Conservation (phyloP, 2,329 filamentous ascomycete species). For the Fusarium subglutinans region DNA sequence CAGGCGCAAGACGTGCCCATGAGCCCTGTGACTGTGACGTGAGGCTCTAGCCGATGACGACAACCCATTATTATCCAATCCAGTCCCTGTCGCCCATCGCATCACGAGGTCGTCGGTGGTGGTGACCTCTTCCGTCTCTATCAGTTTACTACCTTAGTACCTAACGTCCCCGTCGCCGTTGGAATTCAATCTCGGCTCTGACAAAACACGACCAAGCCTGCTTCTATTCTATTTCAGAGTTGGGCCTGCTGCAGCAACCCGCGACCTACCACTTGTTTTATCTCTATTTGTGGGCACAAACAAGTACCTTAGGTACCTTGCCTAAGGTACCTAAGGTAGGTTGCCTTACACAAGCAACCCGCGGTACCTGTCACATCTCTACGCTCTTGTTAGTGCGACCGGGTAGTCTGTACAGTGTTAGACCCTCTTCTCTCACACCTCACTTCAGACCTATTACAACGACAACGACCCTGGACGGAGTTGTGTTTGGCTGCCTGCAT, state of each 20-base stretch:
- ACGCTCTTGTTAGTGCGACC: slow-evolving; percentile 13
- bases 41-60: slow-evolving; percentile 43
- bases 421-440: slow-evolving; percentile 32
- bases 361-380: not conserved
- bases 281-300: slow-evolving; percentile 12
- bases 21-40: slow-evolving; percentile 36
- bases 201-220: not conserved
- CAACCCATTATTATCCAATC: slow-evolving; percentile 29
- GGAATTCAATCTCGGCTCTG: not conserved
- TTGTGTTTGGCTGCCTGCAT: slow-evolving; percentile 33
- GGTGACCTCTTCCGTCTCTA: slow-evolving; percentile 15
- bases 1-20: slow-evolving; percentile 14
- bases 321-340: no score
- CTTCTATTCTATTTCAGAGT: not conserved
- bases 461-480: slow-evolving; percentile 32
- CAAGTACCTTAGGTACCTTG: not conserved
- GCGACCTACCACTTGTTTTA: not conserved
- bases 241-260: slow-evolving; percentile 19
- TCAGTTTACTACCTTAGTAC: not conserved
- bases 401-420: slow-evolving; percentile 20
- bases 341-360: slow-evolving; percentile 7
- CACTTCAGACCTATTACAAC: slow-evolving; percentile 22
- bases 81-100: slow-evolving; percentile 37
- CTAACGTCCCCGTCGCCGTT: not conserved
- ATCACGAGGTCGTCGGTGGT: slow-evolving; percentile 42